Evolutionary conservation across 257 asterid genomes (phyloP), one percentile per base, ranked within the genome.

Genomic region (Verbascum thapsus): DNA sequence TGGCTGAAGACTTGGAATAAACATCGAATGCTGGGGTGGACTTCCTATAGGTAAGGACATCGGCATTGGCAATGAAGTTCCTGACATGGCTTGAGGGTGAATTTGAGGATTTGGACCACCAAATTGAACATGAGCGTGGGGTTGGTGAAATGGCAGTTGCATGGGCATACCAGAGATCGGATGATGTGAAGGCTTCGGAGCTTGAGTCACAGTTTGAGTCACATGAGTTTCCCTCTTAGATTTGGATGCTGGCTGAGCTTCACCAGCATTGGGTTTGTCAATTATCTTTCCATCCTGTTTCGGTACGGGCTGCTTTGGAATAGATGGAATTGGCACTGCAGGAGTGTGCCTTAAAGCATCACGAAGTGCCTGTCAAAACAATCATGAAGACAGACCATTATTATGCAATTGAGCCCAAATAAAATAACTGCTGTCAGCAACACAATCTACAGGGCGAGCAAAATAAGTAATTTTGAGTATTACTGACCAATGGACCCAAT

Each of bases 91-190:
- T 72, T 87, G 96, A 11, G 97, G 72, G 51, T 79, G 96, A 57
- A 85, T 74, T 45, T 87, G 99, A n/a, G 95, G 88, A 72, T 72
- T 83, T 8, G 87, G 87, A 18, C 83, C 94, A 45, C 94, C 90
- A 77, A 74, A 92, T 49, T 81, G 96, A 51, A 86, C 79, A 47
- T 92, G 74, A 44, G 75, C 68, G 74, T 81, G 96, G 3, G 77
- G 65, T 69, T 80, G 95, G 70, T 87, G 87, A 56, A 69, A 84
- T 18, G 80, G 82, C 51, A 83, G 51, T 72, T 80, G 95, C 82
- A 87, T 78, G 55, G 83, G 81, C 81, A 87, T 81, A 34, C 82
- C 72, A 3, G 81, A 78, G n/a, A 74, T 58, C 57, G 83, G 68
- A 68, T 82, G 88, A 45, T 61, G 34, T 38, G 92, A 49, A 4